Evolutionary conservation across 192 early-diverging fungal species (phyloP).

Genomic region (Podila epigama): DNA sequence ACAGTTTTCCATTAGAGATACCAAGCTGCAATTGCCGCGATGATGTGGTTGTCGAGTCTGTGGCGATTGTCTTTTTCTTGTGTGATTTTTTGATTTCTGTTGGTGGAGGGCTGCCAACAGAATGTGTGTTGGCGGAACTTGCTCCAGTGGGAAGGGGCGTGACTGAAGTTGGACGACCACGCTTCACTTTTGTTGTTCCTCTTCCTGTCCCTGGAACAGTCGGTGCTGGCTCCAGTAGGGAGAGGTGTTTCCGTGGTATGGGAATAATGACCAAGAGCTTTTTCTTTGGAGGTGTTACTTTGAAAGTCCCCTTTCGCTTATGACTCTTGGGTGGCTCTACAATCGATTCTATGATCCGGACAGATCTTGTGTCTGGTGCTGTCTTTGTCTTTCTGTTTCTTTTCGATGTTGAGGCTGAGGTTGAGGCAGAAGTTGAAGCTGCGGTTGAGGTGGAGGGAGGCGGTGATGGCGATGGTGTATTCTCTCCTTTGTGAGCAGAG

Average conservation of each 20-base stretch:
- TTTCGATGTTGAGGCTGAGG: constrained; percentile 21
- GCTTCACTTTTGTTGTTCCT: background rate
- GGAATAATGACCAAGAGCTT: constrained; percentile 37
- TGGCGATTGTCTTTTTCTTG: constrained; percentile 10
- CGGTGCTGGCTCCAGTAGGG: background rate
- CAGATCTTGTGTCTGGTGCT: constrained; percentile 9
- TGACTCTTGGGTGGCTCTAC: background rate
- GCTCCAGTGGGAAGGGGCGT: background rate
- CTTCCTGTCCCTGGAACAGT: too few species aligned
- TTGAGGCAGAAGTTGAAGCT: background rate
- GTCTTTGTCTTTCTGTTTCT: constrained; percentile 3
- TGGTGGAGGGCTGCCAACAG: background rate
- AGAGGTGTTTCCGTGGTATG: constrained; percentile 13
- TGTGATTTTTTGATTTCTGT: constrained; percentile 13
- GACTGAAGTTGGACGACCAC: too few species aligned
- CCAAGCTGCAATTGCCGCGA: constrained; percentile 14
- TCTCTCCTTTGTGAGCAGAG: too few species aligned
- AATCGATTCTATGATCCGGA: constrained; percentile 4
- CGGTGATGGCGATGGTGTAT: background rate
- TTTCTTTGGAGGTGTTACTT: background rate
- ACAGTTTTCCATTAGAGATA: constrained; percentile 30
- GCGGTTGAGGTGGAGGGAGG: background rate
- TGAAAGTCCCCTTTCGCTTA: background rate
- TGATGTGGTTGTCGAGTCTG: background rate
- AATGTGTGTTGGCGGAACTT: too few species aligned